Evolutionary conservation across 2,329 filamentous ascomycete species (phyloP), one percentile per base, ranked within the genome.

Genomic region (Neonectria faginata): DNA sequence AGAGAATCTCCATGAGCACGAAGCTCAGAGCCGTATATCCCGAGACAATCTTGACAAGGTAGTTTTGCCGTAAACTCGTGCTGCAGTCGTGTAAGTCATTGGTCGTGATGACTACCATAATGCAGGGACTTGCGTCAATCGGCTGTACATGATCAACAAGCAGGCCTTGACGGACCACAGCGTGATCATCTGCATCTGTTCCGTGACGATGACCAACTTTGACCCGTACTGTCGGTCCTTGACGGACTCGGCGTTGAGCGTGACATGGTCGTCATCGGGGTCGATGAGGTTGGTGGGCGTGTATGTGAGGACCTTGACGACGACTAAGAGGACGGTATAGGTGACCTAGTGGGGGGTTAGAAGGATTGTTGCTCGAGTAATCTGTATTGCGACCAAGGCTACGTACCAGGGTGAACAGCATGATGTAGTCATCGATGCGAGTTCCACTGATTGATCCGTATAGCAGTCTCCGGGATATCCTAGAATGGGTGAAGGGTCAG

Each of bases 141-240:
- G 83, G 47, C 80, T 78, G 60, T 86, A 88, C 79, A 88, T 81
- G 59, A 87, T 75, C 9, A 88, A 69, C 62, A 88, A 77, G 67
- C 72, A 88, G 1, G 79, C 76, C 68, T 89, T 89, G 56, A 88
- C 79, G 0, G 78, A 76, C 83, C 85, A 89, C 16, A 85, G 83
- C 0, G 84, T 81, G 48, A 88, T 80, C 20, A 91, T 80, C 79
- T 91, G 90, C 65, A 84, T 81, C 69, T 89, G 81, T 64, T 90
- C 88, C 0, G 86, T 85, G 10, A 88, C 83, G 14, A 89, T 81
- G 1, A 89, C 86, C 75, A 88, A 82, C 78, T 90, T 90, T 53
- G 86, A 88, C 18, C 88, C 88, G 47, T 75, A 78, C 2, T 79
- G 75, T 50, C 86, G 79, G n/a, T 80, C 72, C 4, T 72, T 73